These are phyloP conservation scores for Sporothrix brasiliensis DNA, from an alignment of 2,329 filamentous ascomycete species.

Conservation along the genomic window DNA sequence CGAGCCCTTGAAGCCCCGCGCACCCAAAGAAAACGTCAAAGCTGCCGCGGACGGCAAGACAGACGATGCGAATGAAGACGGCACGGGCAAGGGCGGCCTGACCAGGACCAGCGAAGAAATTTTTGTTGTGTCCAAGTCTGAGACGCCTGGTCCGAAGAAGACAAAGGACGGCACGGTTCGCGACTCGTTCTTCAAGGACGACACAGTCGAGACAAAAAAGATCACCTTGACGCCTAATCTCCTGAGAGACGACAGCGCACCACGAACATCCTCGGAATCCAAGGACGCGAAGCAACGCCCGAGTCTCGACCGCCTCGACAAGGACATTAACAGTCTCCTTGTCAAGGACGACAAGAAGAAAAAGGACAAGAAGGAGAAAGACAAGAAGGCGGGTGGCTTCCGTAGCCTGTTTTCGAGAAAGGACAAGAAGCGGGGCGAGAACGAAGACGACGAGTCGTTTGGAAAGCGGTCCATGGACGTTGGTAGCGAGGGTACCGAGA, in stretches of 20 bases:
- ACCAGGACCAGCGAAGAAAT: slow-evolving; percentile 67
- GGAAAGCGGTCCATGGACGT: slow-evolving; percentile 66
- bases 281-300: slow-evolving; percentile 59
- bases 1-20: slow-evolving; percentile 57
- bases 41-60: slow-evolving; percentile 40
- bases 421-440: slow-evolving; percentile 59
- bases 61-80: slow-evolving; percentile 45
- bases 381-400: slow-evolving; percentile 60
- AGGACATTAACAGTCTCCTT: slow-evolving; percentile 50
- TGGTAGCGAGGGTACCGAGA: slow-evolving; percentile 44
- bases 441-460: slow-evolving; percentile 62
- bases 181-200: slow-evolving; percentile 97
- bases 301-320: slow-evolving; percentile 75
- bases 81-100: slow-evolving; percentile 38
- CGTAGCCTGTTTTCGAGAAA: slow-evolving; percentile 66
- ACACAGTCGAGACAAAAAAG: slow-evolving; percentile 92
- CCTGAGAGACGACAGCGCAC: slow-evolving; percentile 73
- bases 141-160: slow-evolving; percentile 55
- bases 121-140: slow-evolving; percentile 55
- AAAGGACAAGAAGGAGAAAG: slow-evolving; percentile 73
- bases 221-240: slow-evolving; percentile 95
- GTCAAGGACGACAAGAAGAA: slow-evolving; percentile 74
- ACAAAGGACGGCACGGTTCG: slow-evolving; percentile 84
- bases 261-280: slow-evolving; percentile 59
- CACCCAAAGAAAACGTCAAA: slow-evolving; percentile 46